Evolutionary conservation across 805 yeast species (phyloP), one percentile per base, ranked within the genome.

Genomic region (Lachancea sp.): DNA sequence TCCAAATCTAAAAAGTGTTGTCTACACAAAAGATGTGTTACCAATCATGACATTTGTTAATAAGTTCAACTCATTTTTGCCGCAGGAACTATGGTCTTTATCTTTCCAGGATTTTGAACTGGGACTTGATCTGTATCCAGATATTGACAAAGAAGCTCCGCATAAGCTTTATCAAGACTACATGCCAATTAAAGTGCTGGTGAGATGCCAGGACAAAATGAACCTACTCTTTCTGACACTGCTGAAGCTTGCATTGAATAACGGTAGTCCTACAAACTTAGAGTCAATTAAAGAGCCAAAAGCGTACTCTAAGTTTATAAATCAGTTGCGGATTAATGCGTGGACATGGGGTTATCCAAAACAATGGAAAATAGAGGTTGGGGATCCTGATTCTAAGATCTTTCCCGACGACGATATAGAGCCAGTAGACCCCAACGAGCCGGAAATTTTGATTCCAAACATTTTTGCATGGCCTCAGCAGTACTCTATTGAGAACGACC

Each of bases 51-150:
- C 58, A 5, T 60, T 60, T 39, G 38, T 60, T 13, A 55, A 52
- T 29, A 60, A 60, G 41, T 60, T 60, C 37, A 40, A 42, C 24
- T 31, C 38, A 17, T 54, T 48, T 30, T 50, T 60, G 29, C 52
- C 50, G 21, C 34, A 44, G 5, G 53, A 49, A 17, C 30, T 60
- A 24, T 29, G 51, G 34, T 47, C 51, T 29, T 34, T 60, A 20
- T 53, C 62, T n/a, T 57, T 55, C 31, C 58, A 55, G 39, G 60
- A 56, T 36, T 54, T 60, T 38, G 60, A 56, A 40, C 45, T 53
- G 34, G 64, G 64, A 9, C 45, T 59, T 30, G 55, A 50, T 17
- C 29, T 58, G 13, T 50, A 51, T 29, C 55, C 56, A 12, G 47
- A 50, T 4, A 37, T 45, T 4, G 38, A 41, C 2, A 50, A 49